phyloP scores from a whole-genome alignment of 2,329 filamentous ascomycete genomes.

The Aspergillus oerlinghausenensis region DNA sequence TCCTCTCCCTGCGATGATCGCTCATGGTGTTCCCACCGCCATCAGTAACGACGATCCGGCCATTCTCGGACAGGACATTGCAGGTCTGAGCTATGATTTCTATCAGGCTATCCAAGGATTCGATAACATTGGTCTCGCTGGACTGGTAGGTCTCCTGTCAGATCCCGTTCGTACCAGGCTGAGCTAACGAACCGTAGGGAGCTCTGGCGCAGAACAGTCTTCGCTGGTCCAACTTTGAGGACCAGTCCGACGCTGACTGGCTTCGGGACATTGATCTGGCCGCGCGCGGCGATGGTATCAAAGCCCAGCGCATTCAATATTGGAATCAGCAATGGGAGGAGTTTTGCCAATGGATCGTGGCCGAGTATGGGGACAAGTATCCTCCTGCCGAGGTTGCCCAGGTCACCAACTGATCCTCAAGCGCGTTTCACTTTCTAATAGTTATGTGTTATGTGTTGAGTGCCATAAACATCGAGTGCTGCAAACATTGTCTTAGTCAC shows the following conservation, averaged over 20 bases:
- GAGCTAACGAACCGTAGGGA: conserved; percentile 7
- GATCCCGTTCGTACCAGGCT: not conserved
- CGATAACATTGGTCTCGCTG: conserved; percentile 85
- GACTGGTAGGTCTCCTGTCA: conserved; percentile 56
- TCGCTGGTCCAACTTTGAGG: conserved; percentile 79
- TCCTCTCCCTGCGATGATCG: conserved; percentile 74
- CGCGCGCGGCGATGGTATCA: conserved; percentile 61
- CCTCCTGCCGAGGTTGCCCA: not conserved
- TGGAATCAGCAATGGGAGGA: conserved; percentile 80
- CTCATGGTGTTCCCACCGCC: conserved; percentile 73
- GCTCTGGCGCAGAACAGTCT: conserved; percentile 83
- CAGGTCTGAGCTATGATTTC: conserved; percentile 84
- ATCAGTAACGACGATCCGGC: conserved; percentile 88
- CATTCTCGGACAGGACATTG: conserved; percentile 75
- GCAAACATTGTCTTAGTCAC: too few species aligned
- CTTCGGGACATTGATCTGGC: conserved; percentile 67
- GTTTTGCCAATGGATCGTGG: conserved; percentile 82
- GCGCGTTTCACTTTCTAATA: too few species aligned
- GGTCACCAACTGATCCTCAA: not conserved
- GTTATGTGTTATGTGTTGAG: too few species aligned
- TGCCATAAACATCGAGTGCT: too few species aligned
- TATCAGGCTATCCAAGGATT: conserved; percentile 88
- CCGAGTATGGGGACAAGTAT: conserved; percentile 5
- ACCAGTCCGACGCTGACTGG: conserved; percentile 67
- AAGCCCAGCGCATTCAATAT: conserved; percentile 66